Evolutionary conservation across 176 grass and related monocot species (phyloP).

Genomic region (Tuctoria greenei): DNA sequence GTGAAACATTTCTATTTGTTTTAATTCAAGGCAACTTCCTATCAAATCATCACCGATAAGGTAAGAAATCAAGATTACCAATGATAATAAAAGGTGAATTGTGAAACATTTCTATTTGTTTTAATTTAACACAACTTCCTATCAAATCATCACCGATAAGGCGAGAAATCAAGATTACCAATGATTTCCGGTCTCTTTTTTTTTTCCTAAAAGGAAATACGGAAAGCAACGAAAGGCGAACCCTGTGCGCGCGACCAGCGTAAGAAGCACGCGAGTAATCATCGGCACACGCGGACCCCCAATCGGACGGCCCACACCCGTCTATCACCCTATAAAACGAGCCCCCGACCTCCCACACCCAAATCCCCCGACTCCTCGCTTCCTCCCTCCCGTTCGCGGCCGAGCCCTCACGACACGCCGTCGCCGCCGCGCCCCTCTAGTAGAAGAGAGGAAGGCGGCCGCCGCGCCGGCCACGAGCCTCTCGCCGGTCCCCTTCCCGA

Average conservation of each 20-base stretch:
- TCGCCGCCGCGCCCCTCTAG: constrained; percentile 32
- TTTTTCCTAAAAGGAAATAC: background rate
- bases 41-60: no score
- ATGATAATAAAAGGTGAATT: background rate
- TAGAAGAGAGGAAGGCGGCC: constrained; percentile 25
- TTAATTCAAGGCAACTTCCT: no score
- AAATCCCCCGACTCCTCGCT: constrained; percentile 40
- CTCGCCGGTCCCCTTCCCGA: background rate
- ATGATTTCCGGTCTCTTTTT: background rate
- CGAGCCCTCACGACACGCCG: constrained; percentile 17
- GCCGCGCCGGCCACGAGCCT: constrained; percentile 17
- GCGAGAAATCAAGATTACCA: background rate
- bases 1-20: no score
- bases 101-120: no score
- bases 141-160: background rate
- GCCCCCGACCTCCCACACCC: constrained; percentile 1
- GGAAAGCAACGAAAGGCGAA: constrained; percentile 48
- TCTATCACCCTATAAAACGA: constrained; percentile 16
- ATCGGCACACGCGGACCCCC: constrained; percentile 26
- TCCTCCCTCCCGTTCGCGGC: constrained; percentile 35
- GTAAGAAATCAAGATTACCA: no score
- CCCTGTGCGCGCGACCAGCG: constrained; percentile 48
- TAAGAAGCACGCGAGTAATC: constrained; percentile 64
- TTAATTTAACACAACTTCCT: background rate
- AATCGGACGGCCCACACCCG: constrained; percentile 31